Conservation (phyloP, 2,329 filamentous ascomycete genomes). For the Aaosphaeria arxii region DNA sequence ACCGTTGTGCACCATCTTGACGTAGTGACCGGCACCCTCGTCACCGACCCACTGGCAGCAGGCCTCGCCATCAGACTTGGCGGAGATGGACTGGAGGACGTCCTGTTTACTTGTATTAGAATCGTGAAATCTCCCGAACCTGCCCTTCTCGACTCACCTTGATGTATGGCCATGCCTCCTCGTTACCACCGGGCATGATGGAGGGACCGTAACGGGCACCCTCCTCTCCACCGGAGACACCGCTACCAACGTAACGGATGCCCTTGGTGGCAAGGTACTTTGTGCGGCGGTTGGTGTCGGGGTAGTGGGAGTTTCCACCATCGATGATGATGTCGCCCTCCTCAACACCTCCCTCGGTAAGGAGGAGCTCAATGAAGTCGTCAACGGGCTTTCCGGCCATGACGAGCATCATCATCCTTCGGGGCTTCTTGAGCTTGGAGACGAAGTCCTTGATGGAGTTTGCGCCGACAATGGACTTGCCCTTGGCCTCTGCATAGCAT, state of each 20-base stretch:
- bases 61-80: constrained; percentile 94
- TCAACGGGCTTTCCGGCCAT: constrained; percentile 98
- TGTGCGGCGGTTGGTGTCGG: constrained; percentile 96
- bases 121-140: not conserved
- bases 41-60: constrained; percentile 99
- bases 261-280: constrained; percentile 83
- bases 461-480: constrained; percentile 93
- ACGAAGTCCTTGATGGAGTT: constrained; percentile 93
- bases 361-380: constrained; percentile 95
- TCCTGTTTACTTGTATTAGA: constrained; percentile 51
- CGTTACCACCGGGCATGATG: constrained; percentile 98
- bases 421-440: constrained; percentile 93
- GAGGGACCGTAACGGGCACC: constrained; percentile 96
- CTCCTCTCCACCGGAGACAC: constrained; percentile 99
- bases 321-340: constrained; percentile 96
- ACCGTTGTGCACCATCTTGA: constrained; percentile 99
- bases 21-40: constrained; percentile 98
- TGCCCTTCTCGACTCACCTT: constrained; percentile 49
- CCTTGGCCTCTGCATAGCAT: constrained; percentile 48
- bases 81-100: constrained; percentile 95
- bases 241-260: constrained; percentile 91
- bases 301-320: constrained; percentile 98
- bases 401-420: constrained; percentile 97
- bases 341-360: constrained; percentile 49
- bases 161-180: constrained; percentile 96